Conservation (phyloP, 495 filamentous ascomycete species). For the Letharia lupina region DNA sequence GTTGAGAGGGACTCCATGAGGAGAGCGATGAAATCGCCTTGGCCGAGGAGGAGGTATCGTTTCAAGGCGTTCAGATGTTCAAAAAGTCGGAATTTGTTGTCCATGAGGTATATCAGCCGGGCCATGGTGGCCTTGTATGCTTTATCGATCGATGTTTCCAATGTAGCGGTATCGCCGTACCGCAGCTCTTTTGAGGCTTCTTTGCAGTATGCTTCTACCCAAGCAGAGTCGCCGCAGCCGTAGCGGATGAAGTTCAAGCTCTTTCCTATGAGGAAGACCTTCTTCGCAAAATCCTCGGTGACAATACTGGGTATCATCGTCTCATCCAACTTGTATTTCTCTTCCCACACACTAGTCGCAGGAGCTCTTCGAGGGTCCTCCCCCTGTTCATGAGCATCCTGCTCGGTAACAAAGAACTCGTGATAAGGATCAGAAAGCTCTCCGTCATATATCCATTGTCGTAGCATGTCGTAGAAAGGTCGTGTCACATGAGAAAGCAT, state of each 20-base stretch:
- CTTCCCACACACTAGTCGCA: slow-evolving; percentile 91
- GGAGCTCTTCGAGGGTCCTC: slow-evolving; percentile 54
- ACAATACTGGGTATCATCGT: slow-evolving; percentile 89
- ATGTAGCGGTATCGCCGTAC: slow-evolving; percentile 87
- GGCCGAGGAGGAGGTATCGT: slow-evolving; percentile 86
- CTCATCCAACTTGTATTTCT: slow-evolving; percentile 84
- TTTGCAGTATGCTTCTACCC: slow-evolving; percentile 96
- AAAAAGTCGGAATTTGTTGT: slow-evolving; percentile 84
- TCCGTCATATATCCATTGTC: slow-evolving; percentile 97
- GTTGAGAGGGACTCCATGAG: slow-evolving; percentile 93
- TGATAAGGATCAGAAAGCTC: slow-evolving; percentile 92
- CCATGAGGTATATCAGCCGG: slow-evolving; percentile 88
- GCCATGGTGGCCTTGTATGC: slow-evolving; percentile 98
- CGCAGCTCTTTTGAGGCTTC: slow-evolving; percentile 82
- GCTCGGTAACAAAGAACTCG: slow-evolving; percentile 92
- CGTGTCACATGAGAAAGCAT: slow-evolving; percentile 84
- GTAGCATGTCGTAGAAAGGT: slow-evolving; percentile 94
- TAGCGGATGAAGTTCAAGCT: slow-evolving; percentile 97
- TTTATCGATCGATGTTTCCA: slow-evolving; percentile 89
- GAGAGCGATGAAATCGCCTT: slow-evolving; percentile 95
- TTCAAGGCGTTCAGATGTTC: slow-evolving; percentile 89
- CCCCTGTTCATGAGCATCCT: slow-evolving; percentile 34
- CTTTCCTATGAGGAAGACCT: slow-evolving; percentile 95
- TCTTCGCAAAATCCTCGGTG: slow-evolving; percentile 83
- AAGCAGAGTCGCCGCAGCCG: slow-evolving; percentile 83